Conservation (phyloP, 2,329 filamentous ascomycete genomes). For the Lasiodiplodia sp. region DNA sequence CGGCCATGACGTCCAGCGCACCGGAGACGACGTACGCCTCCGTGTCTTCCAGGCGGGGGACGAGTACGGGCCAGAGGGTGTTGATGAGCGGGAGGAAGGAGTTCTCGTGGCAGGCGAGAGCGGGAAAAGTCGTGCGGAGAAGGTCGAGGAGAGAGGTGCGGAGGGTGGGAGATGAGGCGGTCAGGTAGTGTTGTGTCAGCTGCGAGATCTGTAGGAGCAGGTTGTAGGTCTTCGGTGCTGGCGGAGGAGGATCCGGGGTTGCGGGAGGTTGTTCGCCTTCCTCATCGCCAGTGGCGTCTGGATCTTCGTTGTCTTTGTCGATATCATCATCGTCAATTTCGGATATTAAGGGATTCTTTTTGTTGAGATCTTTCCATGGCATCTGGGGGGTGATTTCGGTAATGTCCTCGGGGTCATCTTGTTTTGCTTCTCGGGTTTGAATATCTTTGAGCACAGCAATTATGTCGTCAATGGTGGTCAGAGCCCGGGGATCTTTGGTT, state of each 20-base stretch:
- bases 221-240: conserved; percentile 77
- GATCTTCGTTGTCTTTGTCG: conserved; percentile 41
- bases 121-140: conserved; percentile 73
- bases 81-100: conserved; percentile 89
- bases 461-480: conserved; percentile 35
- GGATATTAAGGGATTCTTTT: conserved; percentile 39
- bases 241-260: conserved; percentile 63
- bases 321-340: conserved; percentile 44
- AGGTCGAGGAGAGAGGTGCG: conserved; percentile 80
- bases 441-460: conserved; percentile 45
- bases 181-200: conserved; percentile 89
- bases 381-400: conserved; percentile 38
- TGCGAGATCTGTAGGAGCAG: conserved; percentile 82
- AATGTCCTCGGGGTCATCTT: conserved; percentile 37
- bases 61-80: conserved; percentile 85
- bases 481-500: neutral
- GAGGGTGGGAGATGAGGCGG: conserved; percentile 80
- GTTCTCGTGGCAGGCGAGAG: conserved; percentile 78
- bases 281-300: conserved; percentile 34
- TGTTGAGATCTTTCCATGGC: conserved; percentile 44
- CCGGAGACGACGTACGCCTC: conserved; percentile 74
- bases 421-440: conserved; percentile 38
- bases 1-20: conserved; percentile 72
- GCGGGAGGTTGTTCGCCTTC: conserved; percentile 42
- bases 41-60: conserved; percentile 69